Conservation (phyloP, 345 rosid genomes). For the Arabis hirsuta region DNA sequence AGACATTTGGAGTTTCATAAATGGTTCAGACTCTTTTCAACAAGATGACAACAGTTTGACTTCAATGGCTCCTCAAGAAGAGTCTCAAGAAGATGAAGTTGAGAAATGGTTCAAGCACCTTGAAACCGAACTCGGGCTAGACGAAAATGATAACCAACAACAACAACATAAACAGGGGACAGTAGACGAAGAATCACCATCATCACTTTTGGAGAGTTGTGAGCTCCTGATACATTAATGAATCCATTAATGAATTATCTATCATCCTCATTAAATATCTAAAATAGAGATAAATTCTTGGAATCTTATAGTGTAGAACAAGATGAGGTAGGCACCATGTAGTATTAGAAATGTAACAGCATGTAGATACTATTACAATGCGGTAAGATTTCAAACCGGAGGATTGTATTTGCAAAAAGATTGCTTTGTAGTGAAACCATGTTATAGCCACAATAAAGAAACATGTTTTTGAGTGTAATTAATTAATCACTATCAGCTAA, state of each 20-base stretch:
- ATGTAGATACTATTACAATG: slow-evolving; percentile 26
- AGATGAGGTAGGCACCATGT: slow-evolving; percentile 11
- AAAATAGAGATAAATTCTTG: background rate
- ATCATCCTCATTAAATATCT: slow-evolving; percentile 21
- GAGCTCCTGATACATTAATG: slow-evolving; percentile 28
- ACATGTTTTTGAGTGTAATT: too few relatives aligned
- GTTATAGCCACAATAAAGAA: too few relatives aligned
- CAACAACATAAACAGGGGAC: slow-evolving; percentile 20
- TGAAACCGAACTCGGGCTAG: slow-evolving; percentile 70
- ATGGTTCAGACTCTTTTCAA: slow-evolving; percentile 47
- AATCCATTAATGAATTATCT: slow-evolving; percentile 17
- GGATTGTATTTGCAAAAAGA: too few relatives aligned
- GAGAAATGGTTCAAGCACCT: slow-evolving; percentile 62
- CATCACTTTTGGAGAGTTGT: slow-evolving; percentile 36
- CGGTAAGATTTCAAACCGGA: background rate
- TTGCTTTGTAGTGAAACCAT: too few relatives aligned
- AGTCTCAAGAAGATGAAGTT: slow-evolving; percentile 46
- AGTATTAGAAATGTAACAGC: slow-evolving; percentile 2
- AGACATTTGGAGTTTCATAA: slow-evolving; percentile 75
- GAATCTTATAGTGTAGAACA: slow-evolving; percentile 10
- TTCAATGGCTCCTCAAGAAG: slow-evolving; percentile 18
- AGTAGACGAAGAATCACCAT: slow-evolving; percentile 10
- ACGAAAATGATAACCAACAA: slow-evolving; percentile 40
- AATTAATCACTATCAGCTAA: too few relatives aligned
- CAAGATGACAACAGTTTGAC: slow-evolving; percentile 39